A percentile compares a stretch with the other conserved stretches of the same genome.
Conservation (phyloP, 345 rosid genomes). For the Salix brachista region DNA sequence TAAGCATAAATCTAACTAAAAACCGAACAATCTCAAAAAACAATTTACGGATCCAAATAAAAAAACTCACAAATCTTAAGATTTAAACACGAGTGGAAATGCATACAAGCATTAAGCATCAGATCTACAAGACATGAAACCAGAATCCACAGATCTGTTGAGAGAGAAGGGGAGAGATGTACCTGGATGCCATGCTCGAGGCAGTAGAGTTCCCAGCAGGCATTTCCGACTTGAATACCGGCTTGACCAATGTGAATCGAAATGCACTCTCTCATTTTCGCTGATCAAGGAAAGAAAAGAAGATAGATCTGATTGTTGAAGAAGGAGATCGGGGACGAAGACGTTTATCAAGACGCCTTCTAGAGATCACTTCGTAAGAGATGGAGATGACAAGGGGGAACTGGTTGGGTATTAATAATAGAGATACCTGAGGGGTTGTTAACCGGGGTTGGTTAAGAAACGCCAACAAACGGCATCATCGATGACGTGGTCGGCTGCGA, state of each 20-base stretch:
- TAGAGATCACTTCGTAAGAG: neutral
- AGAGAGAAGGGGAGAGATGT: neutral
- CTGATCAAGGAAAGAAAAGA: neutral
- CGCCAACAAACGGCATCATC: neutral
- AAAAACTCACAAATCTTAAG: neutral
- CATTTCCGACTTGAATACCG: slow-evolving; percentile 30
- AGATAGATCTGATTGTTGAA: neutral
- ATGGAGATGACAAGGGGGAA: neutral
- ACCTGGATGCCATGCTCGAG: slow-evolving; percentile 31
- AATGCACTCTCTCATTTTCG: slow-evolving; percentile 30
- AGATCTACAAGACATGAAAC: neutral
- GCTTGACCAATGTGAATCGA: slow-evolving; percentile 32
- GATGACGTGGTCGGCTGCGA: neutral
- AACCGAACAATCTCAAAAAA: neutral
- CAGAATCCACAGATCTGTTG: neutral
- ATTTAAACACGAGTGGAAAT: neutral
- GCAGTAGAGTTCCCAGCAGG: slow-evolving; percentile 34
- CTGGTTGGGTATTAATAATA: neutral
- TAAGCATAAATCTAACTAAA: neutral
- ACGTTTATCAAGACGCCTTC: slow-evolving; percentile 32
- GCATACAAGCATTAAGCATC: neutral
- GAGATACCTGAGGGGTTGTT: neutral
- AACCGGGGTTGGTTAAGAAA: slow-evolving; percentile 8
- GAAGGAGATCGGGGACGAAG: neutral
- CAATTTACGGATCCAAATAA: neutral